phyloP scores from a whole-genome alignment of 2,329 filamentous ascomycete genomes.

The Bipolaris gigantea region DNA sequence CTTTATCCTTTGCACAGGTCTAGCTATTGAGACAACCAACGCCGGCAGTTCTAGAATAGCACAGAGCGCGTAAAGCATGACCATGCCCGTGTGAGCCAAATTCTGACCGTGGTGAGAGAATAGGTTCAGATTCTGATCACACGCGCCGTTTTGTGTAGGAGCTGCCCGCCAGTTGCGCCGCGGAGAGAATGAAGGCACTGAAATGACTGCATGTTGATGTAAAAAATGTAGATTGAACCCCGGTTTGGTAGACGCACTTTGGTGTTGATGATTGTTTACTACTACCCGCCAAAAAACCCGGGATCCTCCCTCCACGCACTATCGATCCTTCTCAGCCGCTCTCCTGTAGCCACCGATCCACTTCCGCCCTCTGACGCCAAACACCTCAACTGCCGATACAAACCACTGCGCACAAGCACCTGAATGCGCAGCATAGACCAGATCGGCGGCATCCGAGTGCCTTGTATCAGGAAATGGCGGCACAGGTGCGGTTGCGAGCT shows the following conservation, averaged over 20 bases:
- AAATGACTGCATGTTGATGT: constrained; percentile 7
- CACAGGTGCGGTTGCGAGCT: constrained; percentile 3
- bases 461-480: neutral
- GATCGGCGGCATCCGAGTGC: constrained; percentile 5
- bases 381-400: constrained; percentile 22
- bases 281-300: constrained; percentile 16
- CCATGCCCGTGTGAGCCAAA: neutral
- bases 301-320: constrained; percentile 11
- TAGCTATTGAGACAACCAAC: constrained; percentile 8
- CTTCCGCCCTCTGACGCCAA: constrained; percentile 12
- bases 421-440: constrained; percentile 4
- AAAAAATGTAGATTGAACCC: neutral
- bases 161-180: neutral
- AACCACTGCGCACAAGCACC: constrained; percentile 11
- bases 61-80: constrained; percentile 1
- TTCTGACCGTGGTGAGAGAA: neutral
- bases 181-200: constrained; percentile 3
- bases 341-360: constrained; percentile 17
- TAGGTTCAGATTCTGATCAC: constrained; percentile 1
- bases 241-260: neutral
- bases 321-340: constrained; percentile 8
- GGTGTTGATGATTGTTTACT: constrained; percentile 10
- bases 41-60: constrained; percentile 24
- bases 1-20: constrained; percentile 11
- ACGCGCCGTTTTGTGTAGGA: neutral